phyloP scores from a whole-genome alignment of 352 stramenopile genomes.

The Phytophthora megakarya region DNA sequence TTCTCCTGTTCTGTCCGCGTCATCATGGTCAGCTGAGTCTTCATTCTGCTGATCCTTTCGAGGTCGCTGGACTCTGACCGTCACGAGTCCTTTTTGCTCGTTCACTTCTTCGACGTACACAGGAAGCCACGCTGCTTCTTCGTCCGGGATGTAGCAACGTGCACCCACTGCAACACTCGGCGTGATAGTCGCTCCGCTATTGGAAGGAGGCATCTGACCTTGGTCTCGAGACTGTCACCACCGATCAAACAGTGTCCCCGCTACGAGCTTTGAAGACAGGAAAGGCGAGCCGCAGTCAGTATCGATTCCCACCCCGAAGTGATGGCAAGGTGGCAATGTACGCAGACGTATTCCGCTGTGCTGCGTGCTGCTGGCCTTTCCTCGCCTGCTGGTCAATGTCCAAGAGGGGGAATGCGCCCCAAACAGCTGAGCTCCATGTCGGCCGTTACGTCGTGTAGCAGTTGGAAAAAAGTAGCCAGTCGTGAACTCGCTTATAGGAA shows the following conservation, averaged over 20 bases:
- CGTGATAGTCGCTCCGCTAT: slow-evolving; percentile 25
- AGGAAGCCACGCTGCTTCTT: slow-evolving; percentile 67
- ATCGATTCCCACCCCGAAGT: slow-evolving; percentile 4
- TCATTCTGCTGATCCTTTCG: slow-evolving; percentile 37
- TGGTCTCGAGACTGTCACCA: neutral
- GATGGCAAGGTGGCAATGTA: slow-evolving; percentile 8
- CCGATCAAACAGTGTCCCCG: slow-evolving; percentile 12
- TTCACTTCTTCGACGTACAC: slow-evolving; percentile 73
- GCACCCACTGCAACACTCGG: slow-evolving; percentile 59
- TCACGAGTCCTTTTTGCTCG: slow-evolving; percentile 47
- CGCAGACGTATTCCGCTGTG: slow-evolving; percentile 10
- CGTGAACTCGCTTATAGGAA: slow-evolving; percentile 12
- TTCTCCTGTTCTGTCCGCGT: slow-evolving; percentile 25
- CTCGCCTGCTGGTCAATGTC: slow-evolving; percentile 30
- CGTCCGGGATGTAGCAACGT: slow-evolving; percentile 79
- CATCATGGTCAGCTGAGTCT: slow-evolving; percentile 30
- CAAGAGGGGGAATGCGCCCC: slow-evolving; percentile 37
- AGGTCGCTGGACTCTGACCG: slow-evolving; percentile 42
- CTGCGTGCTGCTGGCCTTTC: slow-evolving; percentile 23
- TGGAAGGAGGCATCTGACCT: slow-evolving; percentile 28
- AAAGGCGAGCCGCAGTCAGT: slow-evolving; percentile 18
- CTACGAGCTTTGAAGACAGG: slow-evolving; percentile 6
- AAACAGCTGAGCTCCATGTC: slow-evolving; percentile 43
- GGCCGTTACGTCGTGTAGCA: slow-evolving; percentile 27
- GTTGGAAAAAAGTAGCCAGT: slow-evolving; percentile 36